Evolutionary conservation across 148 eudicot genomes (phyloP), one percentile per base, ranked within the genome.

Genomic region (Polygonum aviculare): DNA sequence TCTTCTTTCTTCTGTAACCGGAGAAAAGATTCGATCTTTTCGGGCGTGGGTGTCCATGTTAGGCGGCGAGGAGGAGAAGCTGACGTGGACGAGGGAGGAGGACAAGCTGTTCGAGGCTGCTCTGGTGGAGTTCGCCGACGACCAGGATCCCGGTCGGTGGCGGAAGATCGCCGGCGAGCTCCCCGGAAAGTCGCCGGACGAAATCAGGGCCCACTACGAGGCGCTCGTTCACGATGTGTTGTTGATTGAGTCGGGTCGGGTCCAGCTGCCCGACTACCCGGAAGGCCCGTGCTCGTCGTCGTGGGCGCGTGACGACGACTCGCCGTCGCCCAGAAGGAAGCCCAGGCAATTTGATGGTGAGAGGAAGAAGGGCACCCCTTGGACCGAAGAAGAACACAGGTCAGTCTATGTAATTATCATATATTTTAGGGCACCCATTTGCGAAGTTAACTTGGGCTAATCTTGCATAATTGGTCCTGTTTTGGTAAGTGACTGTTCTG

Each of bases 321-420:
- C 69, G 69, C 39, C 69, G 15, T 35, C 33, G 21, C 12, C 12
- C 15, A 51, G 82, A 45, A 48, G 73, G 10, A 80, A 54, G 73
- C 26, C 57, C n/a, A 79, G 59, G 62, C 74, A 69, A 15, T 74
- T 75, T 15, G 89, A 86, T 22, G 83, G 60, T 3, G 88, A 79
- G 80, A 80, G 81, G 82, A 85, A 77, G 80, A 88, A 88, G 57
- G 91, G 91, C 3, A 88, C 84, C 0, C 89, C 91, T 0, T 88
- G 91, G 91, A 86, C 89, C 0, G 91, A 88, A 77, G 89, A 88
- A 47, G 91, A 88, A 19, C 91, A 88, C 84, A 83, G 85, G 91
- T 88, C 60, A 54, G 15, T 50, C 3, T 50, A 47, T 4, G 50
- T 4, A 16, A 14, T 50, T 44, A 6, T 44, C 47, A 41, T 41